Conservation (phyloP, 2,329 filamentous ascomycete species). For the Didymellaceae sp. region DNA sequence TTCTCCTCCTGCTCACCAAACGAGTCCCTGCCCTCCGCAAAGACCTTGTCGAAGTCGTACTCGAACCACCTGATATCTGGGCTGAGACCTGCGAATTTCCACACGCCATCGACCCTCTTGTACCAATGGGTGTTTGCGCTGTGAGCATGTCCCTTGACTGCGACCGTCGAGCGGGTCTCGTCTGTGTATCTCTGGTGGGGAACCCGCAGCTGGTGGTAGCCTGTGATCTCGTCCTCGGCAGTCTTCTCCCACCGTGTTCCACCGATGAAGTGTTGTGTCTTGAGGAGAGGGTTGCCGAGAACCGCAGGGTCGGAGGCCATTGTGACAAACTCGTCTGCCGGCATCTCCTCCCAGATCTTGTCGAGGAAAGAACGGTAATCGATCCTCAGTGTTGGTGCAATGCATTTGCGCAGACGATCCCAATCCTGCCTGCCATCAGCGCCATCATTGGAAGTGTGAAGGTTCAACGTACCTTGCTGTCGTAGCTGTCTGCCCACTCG, state of each 20-base stretch:
- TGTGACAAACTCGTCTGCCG: constrained; percentile 59
- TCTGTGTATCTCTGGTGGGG: constrained; percentile 64
- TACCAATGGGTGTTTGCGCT: constrained; percentile 62
- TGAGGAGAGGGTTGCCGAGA: constrained; percentile 61
- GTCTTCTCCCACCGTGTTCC: constrained; percentile 60
- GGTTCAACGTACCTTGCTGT: constrained; percentile 58
- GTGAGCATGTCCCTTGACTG: constrained; percentile 64
- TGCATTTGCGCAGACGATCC: constrained; percentile 64
- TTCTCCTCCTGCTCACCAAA: constrained; percentile 50
- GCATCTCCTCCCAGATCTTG: constrained; percentile 64
- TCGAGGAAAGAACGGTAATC: constrained; percentile 69
- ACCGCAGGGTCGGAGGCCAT: constrained; percentile 61
- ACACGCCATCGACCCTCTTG: constrained; percentile 63
- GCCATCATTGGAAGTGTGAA: background rate
- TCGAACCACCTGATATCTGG: constrained; percentile 63
- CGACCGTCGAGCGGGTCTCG: constrained; percentile 53
- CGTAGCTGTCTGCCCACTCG: constrained; percentile 71
- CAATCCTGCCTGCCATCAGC: constrained; percentile 55
- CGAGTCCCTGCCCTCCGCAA: constrained; percentile 56
- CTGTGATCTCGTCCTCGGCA: constrained; percentile 56
- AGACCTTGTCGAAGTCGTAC: constrained; percentile 63
- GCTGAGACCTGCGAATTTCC: constrained; percentile 64
- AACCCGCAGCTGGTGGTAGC: constrained; percentile 64
- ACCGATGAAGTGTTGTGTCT: constrained; percentile 65
- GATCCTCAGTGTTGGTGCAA: constrained; percentile 68